A percentile compares a stretch with the other conserved stretches of the same genome.
Conservation (phyloP, 2,329 filamentous ascomycete genomes). For the Immersiporthe knoxdaviesiana region DNA sequence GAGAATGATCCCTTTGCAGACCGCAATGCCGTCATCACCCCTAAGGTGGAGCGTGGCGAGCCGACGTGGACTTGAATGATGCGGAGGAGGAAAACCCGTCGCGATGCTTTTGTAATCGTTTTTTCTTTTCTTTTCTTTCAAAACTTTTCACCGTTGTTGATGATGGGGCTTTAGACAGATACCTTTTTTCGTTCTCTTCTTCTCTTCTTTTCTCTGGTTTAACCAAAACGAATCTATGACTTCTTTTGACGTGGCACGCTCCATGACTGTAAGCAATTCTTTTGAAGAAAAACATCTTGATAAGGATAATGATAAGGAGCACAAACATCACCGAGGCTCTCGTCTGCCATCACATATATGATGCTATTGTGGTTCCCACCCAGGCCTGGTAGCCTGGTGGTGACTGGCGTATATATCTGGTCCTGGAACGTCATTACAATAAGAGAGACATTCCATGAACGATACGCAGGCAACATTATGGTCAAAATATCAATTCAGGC, state of each 20-base stretch:
- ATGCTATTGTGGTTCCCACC: too few species aligned
- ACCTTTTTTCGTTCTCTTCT: background rate
- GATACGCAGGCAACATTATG: background rate
- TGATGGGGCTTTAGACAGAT: conserved; percentile 11
- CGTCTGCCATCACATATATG: too few species aligned
- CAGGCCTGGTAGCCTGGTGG: too few species aligned
- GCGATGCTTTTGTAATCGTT: too few species aligned
- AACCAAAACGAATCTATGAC: background rate
- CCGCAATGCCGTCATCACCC: conserved; percentile 65
- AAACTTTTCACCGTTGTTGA: background rate
- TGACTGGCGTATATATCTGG: too few species aligned
- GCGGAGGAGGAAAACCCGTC: background rate
- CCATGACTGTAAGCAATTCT: too few species aligned
- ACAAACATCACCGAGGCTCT: too few species aligned
- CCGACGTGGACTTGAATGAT: conserved; percentile 37
- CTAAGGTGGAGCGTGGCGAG: conserved; percentile 44
- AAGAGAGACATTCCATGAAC: too few species aligned
- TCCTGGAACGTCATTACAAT: too few species aligned
- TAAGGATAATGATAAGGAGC: too few species aligned
- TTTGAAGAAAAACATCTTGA: too few species aligned
- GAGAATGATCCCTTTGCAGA: conserved; percentile 90
- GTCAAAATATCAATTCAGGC: conserved; percentile 16
- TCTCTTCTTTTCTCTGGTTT: background rate
- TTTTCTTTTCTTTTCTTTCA: background rate
- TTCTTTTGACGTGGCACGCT: background rate